Base-by-base conservation (phyloP, 768 basidiomycete genomes). In the Tubosaeta sp. region DNA sequence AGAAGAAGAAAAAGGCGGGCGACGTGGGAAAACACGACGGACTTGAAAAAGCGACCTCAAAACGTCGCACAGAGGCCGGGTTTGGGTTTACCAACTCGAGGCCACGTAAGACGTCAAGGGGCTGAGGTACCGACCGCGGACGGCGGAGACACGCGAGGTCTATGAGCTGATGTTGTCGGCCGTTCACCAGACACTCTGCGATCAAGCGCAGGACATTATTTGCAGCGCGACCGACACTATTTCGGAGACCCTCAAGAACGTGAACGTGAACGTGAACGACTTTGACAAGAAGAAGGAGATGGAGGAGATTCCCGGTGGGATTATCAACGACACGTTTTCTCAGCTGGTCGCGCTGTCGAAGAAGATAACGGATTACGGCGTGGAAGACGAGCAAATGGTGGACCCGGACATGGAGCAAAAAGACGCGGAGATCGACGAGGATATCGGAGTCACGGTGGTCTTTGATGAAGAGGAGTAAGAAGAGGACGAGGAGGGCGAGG, bases 391-490 rank as follows among this genome's bases (percentile, higher is more conserved):
- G 67, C 68, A 76, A 16, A 79, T 83, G 71, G 84, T 71, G 0
- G 92, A 94, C 63, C 87, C 87, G 0, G 91, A 91, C 59, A 76
- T 78, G 71, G 92, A 91, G 65, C 75, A 79, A 43, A 85, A 87
- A 68, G 91, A 90, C 52, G 90, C 84, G 3, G 92, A 88, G 69
- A 93, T 97, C 60, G 95, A 97, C 58, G 94, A 94, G 53, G 94
- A 95, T 60, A 84, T 90, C 41, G 95, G 95, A n/a, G 95, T 99
- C 1, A 95, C 95, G 0, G 95, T 99, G 8, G 87, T 97, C 6
- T 97, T 98, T 53, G 95, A 97, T 58, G 95, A 97, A 64, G 97
- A 98, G 53, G 95, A 97, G 58, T 85, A 92, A 61, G 94, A 97
- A 22, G 92, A 90, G 5, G 93, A 94, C 2, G 87, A 84, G 33